Conservation (phyloP, 129 eudicot genomes). For the Escallonia herrerae region DNA sequence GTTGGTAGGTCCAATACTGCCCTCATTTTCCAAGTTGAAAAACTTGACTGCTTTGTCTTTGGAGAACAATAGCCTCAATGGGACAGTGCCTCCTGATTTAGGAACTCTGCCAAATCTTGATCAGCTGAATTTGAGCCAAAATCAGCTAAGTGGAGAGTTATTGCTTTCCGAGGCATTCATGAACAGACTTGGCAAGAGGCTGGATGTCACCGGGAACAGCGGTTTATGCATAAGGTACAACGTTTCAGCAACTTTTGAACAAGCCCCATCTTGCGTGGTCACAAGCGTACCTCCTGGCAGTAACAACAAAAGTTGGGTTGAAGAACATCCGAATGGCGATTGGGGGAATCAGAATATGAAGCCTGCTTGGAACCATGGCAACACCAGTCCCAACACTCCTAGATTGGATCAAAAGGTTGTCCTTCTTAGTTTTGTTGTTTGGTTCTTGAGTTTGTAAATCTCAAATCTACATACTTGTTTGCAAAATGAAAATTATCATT, state of each 20-base stretch:
- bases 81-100: conserved; percentile 39
- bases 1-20: conserved; percentile 41
- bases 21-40: conserved; percentile 33
- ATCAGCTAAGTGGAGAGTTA: conserved; percentile 45
- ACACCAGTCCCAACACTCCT: conserved; percentile 17
- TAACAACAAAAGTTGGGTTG: no score
- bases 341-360: conserved; percentile 20
- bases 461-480: no score
- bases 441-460: not conserved
- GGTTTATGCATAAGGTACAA: conserved; percentile 36
- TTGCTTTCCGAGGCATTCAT: conserved; percentile 37
- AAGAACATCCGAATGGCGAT: conserved; percentile 5
- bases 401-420: conserved; percentile 11
- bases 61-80: conserved; percentile 49
- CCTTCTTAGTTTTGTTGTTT: conserved; percentile 9
- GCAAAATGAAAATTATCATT: not conserved
- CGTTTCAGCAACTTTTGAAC: conserved; percentile 6
- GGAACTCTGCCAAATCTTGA: conserved; percentile 46
- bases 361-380: conserved; percentile 24
- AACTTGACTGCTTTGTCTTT: conserved; percentile 49
- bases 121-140: conserved; percentile 45
- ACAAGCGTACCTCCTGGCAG: conserved; percentile 11
- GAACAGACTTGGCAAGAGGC: conserved; percentile 41
- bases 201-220: conserved; percentile 46
- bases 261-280: conserved; percentile 23